phyloP scores from a whole-genome alignment of 305 asterid genomes.

The Fraxinus xanthoxyloides region DNA sequence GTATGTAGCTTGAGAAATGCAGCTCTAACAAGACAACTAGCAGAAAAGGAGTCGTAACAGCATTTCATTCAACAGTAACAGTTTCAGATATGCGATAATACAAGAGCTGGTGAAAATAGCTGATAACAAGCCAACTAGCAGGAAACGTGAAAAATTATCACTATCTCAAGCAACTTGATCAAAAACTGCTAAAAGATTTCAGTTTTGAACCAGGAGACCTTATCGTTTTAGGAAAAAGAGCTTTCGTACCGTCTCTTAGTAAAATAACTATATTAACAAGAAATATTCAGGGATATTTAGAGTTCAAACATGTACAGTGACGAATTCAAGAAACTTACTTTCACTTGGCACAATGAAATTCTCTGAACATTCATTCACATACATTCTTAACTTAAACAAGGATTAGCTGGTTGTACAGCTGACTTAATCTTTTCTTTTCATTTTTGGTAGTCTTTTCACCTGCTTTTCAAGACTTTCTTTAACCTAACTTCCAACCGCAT shows the following conservation, averaged over 20 bases:
- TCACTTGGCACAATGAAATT: not conserved
- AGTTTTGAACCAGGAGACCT: not conserved
- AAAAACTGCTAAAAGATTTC: not conserved
- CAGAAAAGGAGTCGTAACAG: not conserved
- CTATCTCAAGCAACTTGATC: not conserved
- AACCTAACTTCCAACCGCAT: not conserved
- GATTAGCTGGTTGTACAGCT: not conserved
- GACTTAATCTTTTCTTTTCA: not conserved
- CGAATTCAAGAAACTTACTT: not conserved
- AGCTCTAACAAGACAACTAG: not conserved
- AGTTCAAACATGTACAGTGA: not conserved
- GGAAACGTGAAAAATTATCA: not conserved
- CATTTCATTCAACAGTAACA: not conserved
- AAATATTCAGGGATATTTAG: not conserved
- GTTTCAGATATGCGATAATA: not conserved
- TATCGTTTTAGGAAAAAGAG: not conserved
- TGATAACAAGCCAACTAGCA: not conserved
- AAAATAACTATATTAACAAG: not conserved
- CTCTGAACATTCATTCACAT: not conserved
- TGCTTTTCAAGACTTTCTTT: not conserved
- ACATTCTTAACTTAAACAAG: not conserved
- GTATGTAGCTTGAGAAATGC: not conserved
- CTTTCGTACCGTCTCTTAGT: not conserved
- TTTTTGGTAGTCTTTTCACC: not conserved
- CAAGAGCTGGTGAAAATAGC: not conserved